Base-by-base conservation (phyloP, 139 green algal species). In the Chara braunii region DNA sequence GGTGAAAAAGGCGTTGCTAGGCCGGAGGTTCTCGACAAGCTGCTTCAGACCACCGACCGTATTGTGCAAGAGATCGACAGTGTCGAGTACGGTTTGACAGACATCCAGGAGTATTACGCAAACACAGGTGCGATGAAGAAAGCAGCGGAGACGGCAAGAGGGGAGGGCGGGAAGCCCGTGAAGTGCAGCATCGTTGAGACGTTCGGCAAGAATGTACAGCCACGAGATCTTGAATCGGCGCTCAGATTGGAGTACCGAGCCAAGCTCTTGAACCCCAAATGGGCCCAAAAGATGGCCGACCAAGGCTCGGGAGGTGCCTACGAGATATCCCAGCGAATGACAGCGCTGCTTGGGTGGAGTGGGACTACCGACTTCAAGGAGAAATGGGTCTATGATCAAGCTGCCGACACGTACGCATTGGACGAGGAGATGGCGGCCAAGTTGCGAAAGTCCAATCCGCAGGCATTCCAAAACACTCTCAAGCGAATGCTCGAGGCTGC, bases 1-100 rank as follows among this genome's bases (percentile, higher is more conserved):
- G 64, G 53, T 22, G 75, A 82, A 55, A n/a, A 29, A 14, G 76
- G 72, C 64, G 33, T 48, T 6, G 72, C 72, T 40, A 37, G 76
- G 22, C 72, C 76, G 23, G 72, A 83, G 59, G 77, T 81, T 23
- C 44, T 81, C 34, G 26, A 70, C 4, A 43, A 73, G 30, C 81
- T 97, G 61, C 82, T 96, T 2, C 35, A 63, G 2, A 94, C 84
- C 4, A 96, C 89, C 1, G 83, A 94, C 52, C 80, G 85, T 1
- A 78, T 96, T 3, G 74, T 82, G 33, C 77, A 96, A 78, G 82
- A 95, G 75, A 85, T 98, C 26, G 92, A 98, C 84, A 86, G 64
- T 33, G 92, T 98, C 5, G 92, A 98, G 81, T 98, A 98, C 66
- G 92, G 92, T 4, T 84, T 98, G 11, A 97, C 92, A 0, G 91